These are phyloP conservation scores for Pythium dissotocum DNA, from an alignment of 352 stramenopile species.

Conservation along the genomic window DNA sequence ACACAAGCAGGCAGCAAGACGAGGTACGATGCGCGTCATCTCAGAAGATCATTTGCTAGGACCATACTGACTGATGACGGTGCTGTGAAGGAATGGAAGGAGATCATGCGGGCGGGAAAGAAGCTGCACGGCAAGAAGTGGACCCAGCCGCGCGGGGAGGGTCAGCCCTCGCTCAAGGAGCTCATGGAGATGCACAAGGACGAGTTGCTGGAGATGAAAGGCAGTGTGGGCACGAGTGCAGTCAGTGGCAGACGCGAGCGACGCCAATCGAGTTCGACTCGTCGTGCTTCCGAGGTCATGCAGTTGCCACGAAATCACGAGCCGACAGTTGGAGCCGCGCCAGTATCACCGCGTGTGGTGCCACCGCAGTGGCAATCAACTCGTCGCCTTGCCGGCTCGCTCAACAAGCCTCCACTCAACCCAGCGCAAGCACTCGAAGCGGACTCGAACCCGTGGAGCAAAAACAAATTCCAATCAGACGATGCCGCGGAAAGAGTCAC, in stretches of 20 bases:
- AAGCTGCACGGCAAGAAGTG: constrained; percentile 69
- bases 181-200: constrained; percentile 76
- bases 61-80: neutral
- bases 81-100: constrained; percentile 52
- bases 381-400: constrained; percentile 35
- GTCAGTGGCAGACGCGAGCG: constrained; percentile 13
- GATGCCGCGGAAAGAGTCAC: neutral
- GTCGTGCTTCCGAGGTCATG: constrained; percentile 9
- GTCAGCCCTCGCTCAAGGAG: constrained; percentile 33
- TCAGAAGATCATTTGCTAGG: neutral
- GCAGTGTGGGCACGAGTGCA: constrained; percentile 11
- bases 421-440: neutral
- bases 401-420: neutral
- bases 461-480: constrained; percentile 7
- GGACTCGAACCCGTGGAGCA: constrained; percentile 23
- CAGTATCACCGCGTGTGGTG: constrained; percentile 8
- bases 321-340: neutral
- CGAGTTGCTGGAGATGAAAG: constrained; percentile 67
- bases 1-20: constrained; percentile 50
- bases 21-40: constrained; percentile 27
- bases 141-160: constrained; percentile 37
- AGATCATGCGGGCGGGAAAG: constrained; percentile 63
- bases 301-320: constrained; percentile 19
- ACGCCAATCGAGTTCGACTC: neutral
- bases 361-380: constrained; percentile 66